Conservation (phyloP, 495 filamentous ascomycete species). For the Ramalina intermedia region DNA sequence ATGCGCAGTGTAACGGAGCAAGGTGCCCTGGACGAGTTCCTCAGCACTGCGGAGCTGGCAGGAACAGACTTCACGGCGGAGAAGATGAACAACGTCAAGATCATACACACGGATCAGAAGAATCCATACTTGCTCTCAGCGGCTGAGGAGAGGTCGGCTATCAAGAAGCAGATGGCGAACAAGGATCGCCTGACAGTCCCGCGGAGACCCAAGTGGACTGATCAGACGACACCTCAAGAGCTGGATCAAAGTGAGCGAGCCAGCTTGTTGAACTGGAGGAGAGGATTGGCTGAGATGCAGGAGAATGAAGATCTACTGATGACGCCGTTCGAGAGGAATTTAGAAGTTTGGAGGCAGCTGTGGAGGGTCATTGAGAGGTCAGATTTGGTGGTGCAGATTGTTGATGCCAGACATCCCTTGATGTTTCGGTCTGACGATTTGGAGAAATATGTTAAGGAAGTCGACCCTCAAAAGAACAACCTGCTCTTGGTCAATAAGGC, state of each 20-base stretch:
- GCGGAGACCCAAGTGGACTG: slow-evolving; percentile 77
- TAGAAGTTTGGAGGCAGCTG: slow-evolving; percentile 96
- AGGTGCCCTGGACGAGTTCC: slow-evolving; percentile 78
- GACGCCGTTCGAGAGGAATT: slow-evolving; percentile 95
- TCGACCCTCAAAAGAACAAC: slow-evolving; percentile 78
- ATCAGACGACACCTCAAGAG: slow-evolving; percentile 63
- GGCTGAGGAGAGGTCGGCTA: slow-evolving; percentile 63
- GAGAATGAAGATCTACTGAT: slow-evolving; percentile 87
- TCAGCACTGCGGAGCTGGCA: slow-evolving; percentile 80
- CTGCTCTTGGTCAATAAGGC: slow-evolving; percentile 95
- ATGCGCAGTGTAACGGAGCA: slow-evolving; percentile 99
- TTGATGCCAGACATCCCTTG: slow-evolving; percentile 89
- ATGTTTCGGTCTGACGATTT: slow-evolving; percentile 90
- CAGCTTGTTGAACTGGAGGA: slow-evolving; percentile 74
- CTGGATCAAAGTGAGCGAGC: slow-evolving; percentile 69
- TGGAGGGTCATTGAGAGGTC: slow-evolving; percentile 98
- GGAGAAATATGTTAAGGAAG: slow-evolving; percentile 86
- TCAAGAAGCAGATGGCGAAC: slow-evolving; percentile 71
- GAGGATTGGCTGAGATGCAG: slow-evolving; percentile 81
- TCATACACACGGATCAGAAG: slow-evolving; percentile 87
- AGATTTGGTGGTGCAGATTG: slow-evolving; percentile 94
- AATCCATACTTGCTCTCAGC: slow-evolving; percentile 89
- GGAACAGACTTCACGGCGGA: slow-evolving; percentile 98
- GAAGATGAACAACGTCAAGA: slow-evolving; percentile 96
- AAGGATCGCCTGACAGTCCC: slow-evolving; percentile 72